These are phyloP conservation scores for Thymus quinquecostatus DNA, from an alignment of 257 asterid species.

Conservation along the genomic window DNA sequence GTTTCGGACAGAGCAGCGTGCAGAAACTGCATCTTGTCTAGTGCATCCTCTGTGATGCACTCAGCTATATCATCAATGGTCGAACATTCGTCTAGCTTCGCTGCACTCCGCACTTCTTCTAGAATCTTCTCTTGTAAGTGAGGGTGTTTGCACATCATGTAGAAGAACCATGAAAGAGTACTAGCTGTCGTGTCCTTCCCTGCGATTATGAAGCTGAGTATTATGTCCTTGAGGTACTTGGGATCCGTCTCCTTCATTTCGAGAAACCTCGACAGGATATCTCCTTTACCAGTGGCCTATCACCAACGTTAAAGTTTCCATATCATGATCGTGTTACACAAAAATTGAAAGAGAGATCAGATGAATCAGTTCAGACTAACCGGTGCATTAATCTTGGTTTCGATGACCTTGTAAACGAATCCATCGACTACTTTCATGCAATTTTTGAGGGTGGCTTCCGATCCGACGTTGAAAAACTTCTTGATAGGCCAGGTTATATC, in stretches of 20 bases:
- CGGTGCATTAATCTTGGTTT: conserved; percentile 49
- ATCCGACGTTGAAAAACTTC: conserved; percentile 58
- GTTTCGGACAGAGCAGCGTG: conserved; percentile 71
- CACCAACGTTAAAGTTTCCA: background rate
- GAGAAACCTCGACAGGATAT: conserved; percentile 60
- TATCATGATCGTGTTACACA: background rate
- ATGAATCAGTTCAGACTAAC: conserved; percentile 25
- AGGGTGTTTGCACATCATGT: conserved; percentile 72
- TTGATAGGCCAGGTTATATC: conserved; percentile 63
- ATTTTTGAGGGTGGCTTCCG: conserved; percentile 58
- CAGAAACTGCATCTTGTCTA: conserved; percentile 66
- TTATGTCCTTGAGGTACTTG: conserved; percentile 65
- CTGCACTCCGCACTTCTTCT: conserved; percentile 46
- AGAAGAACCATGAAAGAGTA: conserved; percentile 75
- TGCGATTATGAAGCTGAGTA: conserved; percentile 72
- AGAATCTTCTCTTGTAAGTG: conserved; percentile 50
- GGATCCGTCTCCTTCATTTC: conserved; percentile 61
- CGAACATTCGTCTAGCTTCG: conserved; percentile 30
- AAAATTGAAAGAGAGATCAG: background rate
- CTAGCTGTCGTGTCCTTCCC: conserved; percentile 77
- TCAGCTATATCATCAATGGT: conserved; percentile 43
- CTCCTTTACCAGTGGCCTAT: conserved; percentile 52
- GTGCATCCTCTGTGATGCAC: conserved; percentile 56
- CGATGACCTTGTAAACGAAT: conserved; percentile 56
- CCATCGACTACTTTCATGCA: conserved; percentile 51